Base-by-base conservation (phyloP, 2,329 filamentous ascomycete genomes). In the Macroventuria anomochaeta region DNA sequence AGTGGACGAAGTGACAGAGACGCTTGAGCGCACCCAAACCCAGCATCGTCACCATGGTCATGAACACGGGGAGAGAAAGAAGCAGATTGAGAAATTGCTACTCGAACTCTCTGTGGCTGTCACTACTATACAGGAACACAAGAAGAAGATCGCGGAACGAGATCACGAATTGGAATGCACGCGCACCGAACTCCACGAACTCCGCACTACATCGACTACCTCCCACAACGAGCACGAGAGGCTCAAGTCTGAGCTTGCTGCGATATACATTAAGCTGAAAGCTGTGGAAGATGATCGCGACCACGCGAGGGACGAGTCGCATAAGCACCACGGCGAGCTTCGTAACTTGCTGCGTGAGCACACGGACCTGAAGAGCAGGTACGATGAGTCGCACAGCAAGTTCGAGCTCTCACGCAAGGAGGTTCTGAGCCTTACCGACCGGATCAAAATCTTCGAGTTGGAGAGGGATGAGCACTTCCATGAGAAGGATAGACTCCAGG, bases 361-460 rank as follows among this genome's bases (percentile, higher is more conserved):
- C 33, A 67, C 62, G 10, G 63, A 68, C 5, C 33, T 68, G 32
- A 64, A 68, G 57, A 66, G 64, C 55, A 66, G 60, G 11, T 55
- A 55, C 33, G 46, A 50, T 3, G 64, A 66, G 25, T 55, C 52
- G 8, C 43, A 46, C 13, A 57, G 49, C 33, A 68, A 64, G 29
- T 57, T 66, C 20, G 64, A 67, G 25, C 37, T 43, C 12, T 61
- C 63, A 31, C 65, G 59, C 10, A 65, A 68, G 29, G 65, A 68
- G 25, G 47, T 66, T 2, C 26, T 62, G 4, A 53, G 57, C 8
- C 58, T 63, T 23, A 57, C 36, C 6, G 61, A 68, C 5, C 63
- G 61, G 31, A 59, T 66, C 53, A 62, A 62, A 48, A 55, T 65
- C 21, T 66, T 57, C 8, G 63, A 67, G 37, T 26, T 64, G 18